Conservation (phyloP, 139 green algal species). For the Chlorokybus atmophyticus region DNA sequence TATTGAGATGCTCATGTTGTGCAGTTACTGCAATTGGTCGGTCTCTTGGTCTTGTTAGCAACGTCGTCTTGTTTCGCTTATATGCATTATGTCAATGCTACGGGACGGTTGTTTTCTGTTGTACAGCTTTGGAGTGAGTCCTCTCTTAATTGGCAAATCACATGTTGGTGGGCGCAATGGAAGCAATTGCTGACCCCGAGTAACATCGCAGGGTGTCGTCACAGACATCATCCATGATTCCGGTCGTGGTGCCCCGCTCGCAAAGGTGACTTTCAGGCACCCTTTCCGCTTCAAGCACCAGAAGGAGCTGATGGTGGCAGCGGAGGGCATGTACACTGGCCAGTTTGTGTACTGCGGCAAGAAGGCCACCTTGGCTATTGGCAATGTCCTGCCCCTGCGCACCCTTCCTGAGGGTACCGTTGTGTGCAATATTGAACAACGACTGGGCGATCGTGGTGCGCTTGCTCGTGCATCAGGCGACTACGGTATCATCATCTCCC, state of each 20-base stretch:
- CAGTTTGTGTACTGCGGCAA: slow-evolving; percentile 97
- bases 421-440: slow-evolving; percentile 96
- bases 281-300: slow-evolving; percentile 79
- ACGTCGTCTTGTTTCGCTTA: too few species aligned
- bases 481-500: slow-evolving; percentile 92
- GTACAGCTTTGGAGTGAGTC: too few species aligned
- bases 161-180: slow-evolving; percentile 75
- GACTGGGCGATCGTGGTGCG: slow-evolving; percentile 77
- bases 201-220: too few species aligned
- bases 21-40: too few species aligned
- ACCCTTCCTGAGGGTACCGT: slow-evolving; percentile 97
- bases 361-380: slow-evolving; percentile 85
- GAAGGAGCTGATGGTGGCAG: slow-evolving; percentile 91
- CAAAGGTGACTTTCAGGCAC: slow-evolving; percentile 84
- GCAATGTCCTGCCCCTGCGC: slow-evolving; percentile 92
- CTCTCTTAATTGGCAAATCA: too few species aligned
- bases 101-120: too few species aligned
- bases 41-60: too few species aligned
- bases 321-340: slow-evolving; percentile 92
- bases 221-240: slow-evolving; percentile 94
- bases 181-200: too few species aligned
- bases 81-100: too few species aligned
- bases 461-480: slow-evolving; percentile 87
- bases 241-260: slow-evolving; percentile 86
- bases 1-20: too few species aligned